phyloP scores from a whole-genome alignment of 345 rosid species.

The Mallotus nudiflorus region DNA sequence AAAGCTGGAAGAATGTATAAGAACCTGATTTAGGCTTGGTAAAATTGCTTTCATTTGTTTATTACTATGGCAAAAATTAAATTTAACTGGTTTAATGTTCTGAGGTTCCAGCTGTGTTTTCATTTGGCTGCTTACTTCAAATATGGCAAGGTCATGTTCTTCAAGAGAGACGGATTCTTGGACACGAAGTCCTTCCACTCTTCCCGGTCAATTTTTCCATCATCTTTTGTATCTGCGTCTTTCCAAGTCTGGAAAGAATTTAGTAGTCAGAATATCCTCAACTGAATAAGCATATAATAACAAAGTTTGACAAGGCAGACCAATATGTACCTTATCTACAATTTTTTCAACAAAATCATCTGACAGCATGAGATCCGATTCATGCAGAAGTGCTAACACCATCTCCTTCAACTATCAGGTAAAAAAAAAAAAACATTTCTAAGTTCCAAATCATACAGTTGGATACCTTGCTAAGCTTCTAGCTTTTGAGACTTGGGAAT shows the following conservation, averaged over 20 bases:
- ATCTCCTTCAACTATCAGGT: constrained; percentile 71
- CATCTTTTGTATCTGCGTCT: constrained; percentile 68
- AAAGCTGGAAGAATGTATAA: too few relatives aligned
- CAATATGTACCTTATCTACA: constrained; percentile 61
- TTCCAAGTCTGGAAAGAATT: constrained; percentile 51
- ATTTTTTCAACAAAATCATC: constrained; percentile 71
- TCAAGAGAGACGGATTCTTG: constrained; percentile 73
- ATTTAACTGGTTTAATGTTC: too few relatives aligned
- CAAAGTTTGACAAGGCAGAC: not conserved
- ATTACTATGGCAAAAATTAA: too few relatives aligned
- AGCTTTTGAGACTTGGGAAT: too few relatives aligned
- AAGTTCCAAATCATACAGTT: not conserved
- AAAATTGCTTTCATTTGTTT: too few relatives aligned
- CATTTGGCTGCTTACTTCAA: constrained; percentile 53
- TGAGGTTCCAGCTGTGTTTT: too few relatives aligned
- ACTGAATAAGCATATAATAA: not conserved
- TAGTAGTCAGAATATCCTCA: not conserved
- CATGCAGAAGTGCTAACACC: constrained; percentile 90
- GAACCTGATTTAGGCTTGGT: too few relatives aligned
- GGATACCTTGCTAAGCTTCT: too few relatives aligned
- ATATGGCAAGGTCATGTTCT: constrained; percentile 94
- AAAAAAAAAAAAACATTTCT: constrained; percentile 11
- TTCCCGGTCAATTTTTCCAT: constrained; percentile 77
- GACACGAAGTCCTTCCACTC: constrained; percentile 87
- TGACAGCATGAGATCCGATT: constrained; percentile 71